Percentiles rank a stretch among this genome's conserved stretches.
Evolutionary conservation across 2,329 filamentous ascomycete genomes (phyloP).

Genomic region (Oidium heveae): DNA sequence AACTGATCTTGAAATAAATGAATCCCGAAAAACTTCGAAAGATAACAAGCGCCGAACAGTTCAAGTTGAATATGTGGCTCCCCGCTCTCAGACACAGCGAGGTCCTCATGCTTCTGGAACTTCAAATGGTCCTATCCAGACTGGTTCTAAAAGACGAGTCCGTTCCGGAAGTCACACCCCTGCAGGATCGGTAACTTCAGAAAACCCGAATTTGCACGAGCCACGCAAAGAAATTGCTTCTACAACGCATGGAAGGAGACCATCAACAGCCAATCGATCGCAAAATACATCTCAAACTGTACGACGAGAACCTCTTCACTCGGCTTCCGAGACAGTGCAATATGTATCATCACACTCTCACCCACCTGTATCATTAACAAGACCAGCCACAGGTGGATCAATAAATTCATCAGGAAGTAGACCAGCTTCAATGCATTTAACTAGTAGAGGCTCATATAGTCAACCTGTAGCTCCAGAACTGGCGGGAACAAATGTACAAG

Average conservation of each 20-base stretch:
- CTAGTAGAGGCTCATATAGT: conserved; percentile 60
- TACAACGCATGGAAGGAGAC: conserved; percentile 18
- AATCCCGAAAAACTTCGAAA: conserved; percentile 39
- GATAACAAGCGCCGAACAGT: conserved; percentile 86
- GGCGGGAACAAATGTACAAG: conserved; percentile 70
- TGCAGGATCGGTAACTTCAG: conserved; percentile 13
- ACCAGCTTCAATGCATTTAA: conserved; percentile 25
- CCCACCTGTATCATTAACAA: conserved; percentile 18
- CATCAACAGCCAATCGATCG: conserved; percentile 11
- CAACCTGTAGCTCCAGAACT: conserved; percentile 72
- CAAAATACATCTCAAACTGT: conserved; percentile 20
- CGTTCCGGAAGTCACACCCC: conserved; percentile 29
- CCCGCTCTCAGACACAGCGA: conserved; percentile 61
- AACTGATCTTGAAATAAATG: conserved; percentile 39
- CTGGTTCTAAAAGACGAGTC: conserved; percentile 22
- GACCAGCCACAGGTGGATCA: conserved; percentile 64
- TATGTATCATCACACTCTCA: conserved; percentile 25
- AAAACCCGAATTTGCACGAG: conserved; percentile 34
- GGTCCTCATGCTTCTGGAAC: conserved; percentile 18
- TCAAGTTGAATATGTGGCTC: conserved; percentile 92
- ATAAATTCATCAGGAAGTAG: conserved; percentile 36
- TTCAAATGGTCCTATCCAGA: conserved; percentile 11
- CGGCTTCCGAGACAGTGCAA: conserved; percentile 27
- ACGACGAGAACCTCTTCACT: conserved; percentile 25
- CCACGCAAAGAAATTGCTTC: conserved; percentile 25